Percentiles rank a stretch among this genome's conserved stretches.
Conservation (phyloP, 1,139 yeast genomes). For the Diutina siamensis region DNA sequence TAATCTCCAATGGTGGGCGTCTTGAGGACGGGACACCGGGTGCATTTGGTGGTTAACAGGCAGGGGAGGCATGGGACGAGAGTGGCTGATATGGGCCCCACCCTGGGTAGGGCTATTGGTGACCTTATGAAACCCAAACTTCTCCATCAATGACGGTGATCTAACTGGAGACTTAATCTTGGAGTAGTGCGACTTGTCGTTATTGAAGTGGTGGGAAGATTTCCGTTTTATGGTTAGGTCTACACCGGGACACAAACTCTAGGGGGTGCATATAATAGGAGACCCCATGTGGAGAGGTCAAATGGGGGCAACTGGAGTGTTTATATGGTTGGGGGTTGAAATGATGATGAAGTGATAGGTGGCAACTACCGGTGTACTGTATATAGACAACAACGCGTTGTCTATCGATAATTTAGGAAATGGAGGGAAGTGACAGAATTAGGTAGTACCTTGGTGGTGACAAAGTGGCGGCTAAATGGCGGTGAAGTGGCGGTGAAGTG, state of each 20-base stretch:
- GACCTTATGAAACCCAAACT: conserved; percentile 35
- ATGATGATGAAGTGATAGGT: neutral
- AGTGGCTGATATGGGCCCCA: conserved; percentile 24
- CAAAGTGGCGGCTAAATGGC: too few relatives aligned
- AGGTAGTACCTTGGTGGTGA: too few relatives aligned
- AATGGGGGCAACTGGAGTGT: neutral
- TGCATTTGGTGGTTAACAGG: conserved; percentile 15
- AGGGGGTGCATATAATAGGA: neutral
- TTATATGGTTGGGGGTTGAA: neutral
- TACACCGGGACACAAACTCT: neutral
- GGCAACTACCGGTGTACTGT: neutral
- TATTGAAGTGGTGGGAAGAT: too few relatives aligned
- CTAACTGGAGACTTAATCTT: neutral
- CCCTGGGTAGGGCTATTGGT: conserved; percentile 30
- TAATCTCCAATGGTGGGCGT: conserved; percentile 17
- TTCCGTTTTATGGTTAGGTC: too few relatives aligned
- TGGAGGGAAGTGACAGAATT: too few relatives aligned
- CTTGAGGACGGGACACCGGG: conserved; percentile 11
- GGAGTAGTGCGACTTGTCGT: neutral
- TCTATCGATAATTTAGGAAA: too few relatives aligned
- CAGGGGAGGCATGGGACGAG: conserved; percentile 6
- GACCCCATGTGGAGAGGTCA: neutral
- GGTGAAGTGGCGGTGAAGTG: too few relatives aligned
- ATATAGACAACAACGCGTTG: too few relatives aligned
- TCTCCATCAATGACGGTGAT: conserved; percentile 21